Conservation (phyloP, 2,329 filamentous ascomycete species). For the Claviceps monticola region DNA sequence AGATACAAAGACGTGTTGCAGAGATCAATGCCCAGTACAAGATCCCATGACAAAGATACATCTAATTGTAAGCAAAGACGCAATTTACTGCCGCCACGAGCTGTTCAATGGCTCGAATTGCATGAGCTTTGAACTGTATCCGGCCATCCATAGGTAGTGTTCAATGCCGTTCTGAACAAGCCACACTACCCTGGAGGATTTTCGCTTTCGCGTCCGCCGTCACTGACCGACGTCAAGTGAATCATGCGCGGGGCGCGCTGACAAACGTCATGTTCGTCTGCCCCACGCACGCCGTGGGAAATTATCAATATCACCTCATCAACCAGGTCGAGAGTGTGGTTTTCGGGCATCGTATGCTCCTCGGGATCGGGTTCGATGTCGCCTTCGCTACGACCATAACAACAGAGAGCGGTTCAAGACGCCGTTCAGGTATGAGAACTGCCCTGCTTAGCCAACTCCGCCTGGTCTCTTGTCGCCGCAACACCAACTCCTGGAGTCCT, state of each 20-base stretch:
- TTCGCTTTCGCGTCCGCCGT: neutral
- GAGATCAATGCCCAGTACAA: too few species aligned
- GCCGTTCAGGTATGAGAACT: neutral
- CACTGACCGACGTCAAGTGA: neutral
- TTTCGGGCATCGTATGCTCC: neutral
- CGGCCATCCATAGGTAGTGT: too few species aligned
- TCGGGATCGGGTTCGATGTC: neutral
- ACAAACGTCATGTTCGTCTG: constrained; percentile 6
- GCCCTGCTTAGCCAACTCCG: neutral
- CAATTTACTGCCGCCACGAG: too few species aligned
- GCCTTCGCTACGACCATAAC: neutral
- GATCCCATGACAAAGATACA: too few species aligned
- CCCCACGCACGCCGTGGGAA: neutral
- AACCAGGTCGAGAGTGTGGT: neutral
- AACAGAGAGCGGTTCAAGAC: neutral
- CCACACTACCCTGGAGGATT: neutral
- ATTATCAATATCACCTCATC: neutral
- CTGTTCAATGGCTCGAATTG: too few species aligned
- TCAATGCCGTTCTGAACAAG: neutral
- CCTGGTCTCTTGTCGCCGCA: neutral
- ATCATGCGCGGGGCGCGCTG: constrained; percentile 1
- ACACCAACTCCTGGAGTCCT: neutral
- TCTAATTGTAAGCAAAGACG: too few species aligned
- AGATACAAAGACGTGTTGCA: too few species aligned
- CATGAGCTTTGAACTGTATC: too few species aligned